Evolutionary conservation across 2,329 filamentous ascomycete species (phyloP).

Genomic region (Aspergillaceae sp.): DNA sequence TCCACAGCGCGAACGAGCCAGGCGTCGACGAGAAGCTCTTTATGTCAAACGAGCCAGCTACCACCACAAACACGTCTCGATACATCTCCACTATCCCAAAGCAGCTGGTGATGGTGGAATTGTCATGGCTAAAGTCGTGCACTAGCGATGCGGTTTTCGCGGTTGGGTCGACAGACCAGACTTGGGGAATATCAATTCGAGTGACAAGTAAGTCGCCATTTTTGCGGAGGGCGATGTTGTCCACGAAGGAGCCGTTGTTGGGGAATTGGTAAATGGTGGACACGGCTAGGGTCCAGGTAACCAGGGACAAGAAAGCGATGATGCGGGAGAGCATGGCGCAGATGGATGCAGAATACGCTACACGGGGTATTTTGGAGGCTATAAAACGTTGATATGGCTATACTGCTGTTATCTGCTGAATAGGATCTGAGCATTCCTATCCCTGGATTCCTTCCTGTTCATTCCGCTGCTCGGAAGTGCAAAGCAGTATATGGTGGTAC

Average conservation of each 20-base stretch:
- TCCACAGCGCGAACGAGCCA: not conserved
- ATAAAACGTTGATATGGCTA: no score
- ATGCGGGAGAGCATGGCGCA: not conserved
- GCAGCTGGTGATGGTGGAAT: constrained; percentile 2
- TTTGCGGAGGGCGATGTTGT: constrained; percentile 11
- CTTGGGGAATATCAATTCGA: constrained; percentile 6
- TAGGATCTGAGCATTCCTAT: no score
- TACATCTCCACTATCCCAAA: not conserved
- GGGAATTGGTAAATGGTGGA: constrained; percentile 13
- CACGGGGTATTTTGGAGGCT: not conserved
- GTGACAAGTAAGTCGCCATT: constrained; percentile 15
- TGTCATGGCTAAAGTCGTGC: constrained; percentile 11
- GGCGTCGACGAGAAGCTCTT: not conserved
- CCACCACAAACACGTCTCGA: constrained; percentile 15
- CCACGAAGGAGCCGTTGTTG: constrained; percentile 17
- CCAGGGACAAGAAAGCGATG: not conserved
- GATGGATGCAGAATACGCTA: not conserved
- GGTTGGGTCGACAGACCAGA: not conserved
- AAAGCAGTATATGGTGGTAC: no score
- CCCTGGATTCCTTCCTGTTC: no score
- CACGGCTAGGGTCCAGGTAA: not conserved
- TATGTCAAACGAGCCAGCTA: constrained; percentile 3
- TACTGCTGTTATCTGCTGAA: no score
- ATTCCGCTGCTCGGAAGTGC: no score
- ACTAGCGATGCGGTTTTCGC: not conserved